Evolutionary conservation across 352 stramenopile species (phyloP).

Genomic region (Globisporangium perplexum): DNA sequence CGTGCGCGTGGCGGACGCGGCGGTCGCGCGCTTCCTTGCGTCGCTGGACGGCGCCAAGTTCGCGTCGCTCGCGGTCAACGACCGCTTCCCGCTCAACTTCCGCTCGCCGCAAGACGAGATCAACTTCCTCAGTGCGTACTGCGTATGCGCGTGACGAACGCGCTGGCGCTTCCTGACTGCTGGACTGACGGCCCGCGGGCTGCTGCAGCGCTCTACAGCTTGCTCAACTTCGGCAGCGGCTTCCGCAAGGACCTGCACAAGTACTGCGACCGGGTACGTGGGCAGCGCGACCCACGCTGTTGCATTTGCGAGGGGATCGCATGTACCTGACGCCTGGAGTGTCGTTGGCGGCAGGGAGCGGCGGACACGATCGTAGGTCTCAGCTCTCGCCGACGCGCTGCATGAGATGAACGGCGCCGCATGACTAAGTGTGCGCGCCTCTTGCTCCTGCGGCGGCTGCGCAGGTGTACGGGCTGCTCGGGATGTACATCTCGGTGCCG

Average conservation of each 20-base stretch:
- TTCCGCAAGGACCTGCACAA: constrained; percentile 78
- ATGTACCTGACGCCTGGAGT: not conserved
- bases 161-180: not conserved
- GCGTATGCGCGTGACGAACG: not conserved
- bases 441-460: not conserved
- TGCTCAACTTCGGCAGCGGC: constrained; percentile 80
- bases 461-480: constrained; percentile 76
- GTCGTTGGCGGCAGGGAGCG: constrained; percentile 29
- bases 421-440: not conserved
- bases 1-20: constrained; percentile 48
- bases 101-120: constrained; percentile 63
- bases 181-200: not conserved
- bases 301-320: not conserved
- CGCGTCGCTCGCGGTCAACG: constrained; percentile 29
- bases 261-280: constrained; percentile 45
- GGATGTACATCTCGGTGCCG: constrained; percentile 81
- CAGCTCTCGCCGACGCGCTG: not conserved
- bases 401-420: not conserved
- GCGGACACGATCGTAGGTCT: constrained; percentile 66
- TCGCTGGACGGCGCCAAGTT: constrained; percentile 51
- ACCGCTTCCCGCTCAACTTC: constrained; percentile 76
- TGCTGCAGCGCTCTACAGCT: constrained; percentile 41
- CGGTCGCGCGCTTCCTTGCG: constrained; percentile 39
- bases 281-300: not conserved
- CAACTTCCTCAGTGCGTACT: constrained; percentile 68